A percentile compares a stretch with the other conserved stretches of the same genome.
phyloP scores from a whole-genome alignment of 1,284 basidiomycete genomes.

The Trichosporon sp. region DNA sequence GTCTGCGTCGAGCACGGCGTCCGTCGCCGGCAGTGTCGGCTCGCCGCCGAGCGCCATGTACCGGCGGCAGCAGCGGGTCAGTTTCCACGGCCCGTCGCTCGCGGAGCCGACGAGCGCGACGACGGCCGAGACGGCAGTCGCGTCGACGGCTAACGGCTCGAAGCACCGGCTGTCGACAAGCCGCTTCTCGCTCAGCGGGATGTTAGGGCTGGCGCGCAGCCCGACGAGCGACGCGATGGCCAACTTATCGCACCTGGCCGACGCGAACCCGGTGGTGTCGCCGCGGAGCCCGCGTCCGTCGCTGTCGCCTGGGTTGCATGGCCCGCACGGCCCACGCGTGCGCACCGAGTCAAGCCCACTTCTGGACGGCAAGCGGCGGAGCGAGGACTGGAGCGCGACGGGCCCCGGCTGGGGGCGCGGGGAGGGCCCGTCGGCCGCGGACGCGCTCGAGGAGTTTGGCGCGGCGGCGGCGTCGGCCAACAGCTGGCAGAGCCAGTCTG shows the following conservation, averaged over 20 bases:
- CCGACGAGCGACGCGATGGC: constrained; percentile 32
- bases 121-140: constrained; percentile 30
- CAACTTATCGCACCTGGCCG: constrained; percentile 33
- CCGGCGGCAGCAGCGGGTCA: constrained; percentile 20
- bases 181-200: constrained; percentile 42
- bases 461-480: constrained; percentile 9
- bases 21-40: neutral
- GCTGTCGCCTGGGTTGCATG: neutral
- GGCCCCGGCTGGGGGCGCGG: constrained; percentile 38
- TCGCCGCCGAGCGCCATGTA: constrained; percentile 11
- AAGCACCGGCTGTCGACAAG: constrained; percentile 4
- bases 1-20: neutral
- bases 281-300: constrained; percentile 6
- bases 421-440: constrained; percentile 39
- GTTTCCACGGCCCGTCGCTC: constrained; percentile 39
- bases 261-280: constrained; percentile 24
- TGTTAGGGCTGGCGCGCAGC: constrained; percentile 30
- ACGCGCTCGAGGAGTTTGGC: constrained; percentile 42
- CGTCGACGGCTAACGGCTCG: constrained; percentile 16
- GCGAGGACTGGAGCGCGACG: constrained; percentile 38
- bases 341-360: neutral
- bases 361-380: constrained; percentile 18
- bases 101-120: constrained; percentile 36
- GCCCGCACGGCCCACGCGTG: too few relatives aligned
- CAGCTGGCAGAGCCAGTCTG: neutral